A percentile compares a stretch with the other conserved stretches of the same genome.
phyloP scores from a whole-genome alignment of 2,329 filamentous ascomycete genomes.

The Zymoseptoria tritici region DNA sequence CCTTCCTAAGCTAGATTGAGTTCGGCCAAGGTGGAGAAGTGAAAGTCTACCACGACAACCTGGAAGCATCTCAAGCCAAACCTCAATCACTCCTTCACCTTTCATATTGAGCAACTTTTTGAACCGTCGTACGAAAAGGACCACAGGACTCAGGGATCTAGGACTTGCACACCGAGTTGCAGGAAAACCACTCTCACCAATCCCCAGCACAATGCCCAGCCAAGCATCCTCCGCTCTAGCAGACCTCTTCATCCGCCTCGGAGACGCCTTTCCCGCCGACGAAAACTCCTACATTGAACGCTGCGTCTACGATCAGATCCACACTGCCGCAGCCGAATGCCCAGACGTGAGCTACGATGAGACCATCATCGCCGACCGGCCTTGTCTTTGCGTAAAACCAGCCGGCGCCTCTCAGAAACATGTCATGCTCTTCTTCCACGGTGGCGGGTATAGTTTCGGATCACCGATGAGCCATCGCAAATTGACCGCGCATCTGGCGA shows the following conservation, averaged over 20 bases:
- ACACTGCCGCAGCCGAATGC: slow-evolving; percentile 18
- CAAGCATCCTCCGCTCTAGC: slow-evolving; percentile 19
- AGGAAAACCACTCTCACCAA: not conserved
- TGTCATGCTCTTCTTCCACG: slow-evolving; percentile 21
- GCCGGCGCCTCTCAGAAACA: slow-evolving; percentile 15
- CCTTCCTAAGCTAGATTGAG: not conserved
- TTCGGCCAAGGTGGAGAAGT: not conserved
- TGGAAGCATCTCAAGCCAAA: not conserved
- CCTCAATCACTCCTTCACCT: not conserved
- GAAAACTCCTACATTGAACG: slow-evolving; percentile 14
- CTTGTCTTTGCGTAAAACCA: slow-evolving; percentile 17
- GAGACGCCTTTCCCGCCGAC: slow-evolving; percentile 11
- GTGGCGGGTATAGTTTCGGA: slow-evolving; percentile 22
- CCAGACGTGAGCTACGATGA: slow-evolving; percentile 19
- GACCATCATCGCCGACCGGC: slow-evolving; percentile 12
- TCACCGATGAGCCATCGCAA: slow-evolving; percentile 21
- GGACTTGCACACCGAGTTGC: not conserved
- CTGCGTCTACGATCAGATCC: slow-evolving; percentile 21
- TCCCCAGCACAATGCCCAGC: slow-evolving; percentile 11
- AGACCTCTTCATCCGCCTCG: slow-evolving; percentile 16
- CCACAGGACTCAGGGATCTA: not conserved
- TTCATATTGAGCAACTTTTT: no score
- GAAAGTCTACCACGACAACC: not conserved
- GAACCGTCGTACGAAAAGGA: not conserved
- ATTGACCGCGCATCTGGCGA: slow-evolving; percentile 32